A percentile compares a stretch with the other conserved stretches of the same genome.
These are phyloP conservation scores for Fusarium annulatum DNA, from an alignment of 2,329 filamentous ascomycete species.

Conservation along the genomic window DNA sequence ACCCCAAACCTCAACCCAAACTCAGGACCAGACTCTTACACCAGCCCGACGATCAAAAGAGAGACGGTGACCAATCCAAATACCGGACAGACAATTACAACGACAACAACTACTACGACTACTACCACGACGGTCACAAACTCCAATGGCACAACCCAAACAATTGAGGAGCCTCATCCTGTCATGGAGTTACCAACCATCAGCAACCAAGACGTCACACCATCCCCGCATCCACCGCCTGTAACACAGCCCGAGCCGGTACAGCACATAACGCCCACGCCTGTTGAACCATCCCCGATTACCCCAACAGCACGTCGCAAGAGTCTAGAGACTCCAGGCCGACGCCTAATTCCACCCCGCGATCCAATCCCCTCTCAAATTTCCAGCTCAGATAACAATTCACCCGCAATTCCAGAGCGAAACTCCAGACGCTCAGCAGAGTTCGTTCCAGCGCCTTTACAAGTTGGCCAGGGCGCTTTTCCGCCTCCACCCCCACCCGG, in stretches of 20 bases:
- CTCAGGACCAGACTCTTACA: slow-evolving; percentile 23
- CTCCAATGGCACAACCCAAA: slow-evolving; percentile 38
- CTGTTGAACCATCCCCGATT: slow-evolving; percentile 3
- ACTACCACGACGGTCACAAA: slow-evolving; percentile 45
- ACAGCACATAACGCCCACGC: slow-evolving; percentile 7
- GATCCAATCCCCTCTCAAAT: slow-evolving; percentile 17
- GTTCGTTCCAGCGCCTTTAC: slow-evolving; percentile 5
- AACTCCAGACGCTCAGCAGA: slow-evolving; percentile 10
- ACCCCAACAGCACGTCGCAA: slow-evolving; percentile 30
- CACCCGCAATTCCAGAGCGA: slow-evolving; percentile 35
- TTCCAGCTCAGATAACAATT: slow-evolving; percentile 1
- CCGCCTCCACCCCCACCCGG: not conserved
- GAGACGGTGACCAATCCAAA: slow-evolving; percentile 33
- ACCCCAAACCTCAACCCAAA: slow-evolving; percentile 11
- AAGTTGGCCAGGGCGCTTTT: slow-evolving; percentile 8
- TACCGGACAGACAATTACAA: slow-evolving; percentile 42
- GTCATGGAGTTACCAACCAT: slow-evolving; percentile 32
- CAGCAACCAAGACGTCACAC: slow-evolving; percentile 23
- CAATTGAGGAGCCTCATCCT: slow-evolving; percentile 34
- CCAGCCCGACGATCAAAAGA: slow-evolving; percentile 16
- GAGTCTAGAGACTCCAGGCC: slow-evolving; percentile 41
- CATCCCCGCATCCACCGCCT: slow-evolving; percentile 3
- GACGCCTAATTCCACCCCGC: slow-evolving; percentile 36
- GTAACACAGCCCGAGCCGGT: not conserved
- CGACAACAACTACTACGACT: slow-evolving; percentile 41